Evolutionary conservation across 192 early-diverging fungal species (phyloP), one percentile per base, ranked within the genome.

Genomic region (Jimgerdemannia lactiflua): DNA sequence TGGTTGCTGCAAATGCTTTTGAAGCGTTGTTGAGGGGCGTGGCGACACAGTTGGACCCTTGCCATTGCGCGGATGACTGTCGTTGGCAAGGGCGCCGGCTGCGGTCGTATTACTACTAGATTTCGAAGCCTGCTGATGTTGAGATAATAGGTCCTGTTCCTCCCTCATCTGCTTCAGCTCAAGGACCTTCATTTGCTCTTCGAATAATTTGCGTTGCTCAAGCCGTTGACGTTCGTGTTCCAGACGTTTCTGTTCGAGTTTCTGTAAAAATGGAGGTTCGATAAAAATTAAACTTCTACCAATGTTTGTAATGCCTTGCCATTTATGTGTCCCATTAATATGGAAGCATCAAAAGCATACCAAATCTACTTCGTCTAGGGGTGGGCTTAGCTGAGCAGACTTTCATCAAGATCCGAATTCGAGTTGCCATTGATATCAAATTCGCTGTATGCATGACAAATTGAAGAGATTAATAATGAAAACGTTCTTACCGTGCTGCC

Each of bases 151-250:
- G 4, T 82, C 86, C 70, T 80, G 77, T 40, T 87, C 83, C 74
- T 87, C 86, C 71, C 77, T 75, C 10, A 78, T 63, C 43, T 87
- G 86, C 67, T 82, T 83, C 67, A 83, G 74, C 42, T 87, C 82
- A 67, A 87, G 67, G 4, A 80, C 82, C 20, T 85, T 84, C 83
- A 87, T 86, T 8, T 84, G 81, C 11, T 83, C 71, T 43, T 87
- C 86, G 77, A 85, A 87, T 29, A 81, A 71, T 65, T 83, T 70
- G 1, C 79, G 74, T 70, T 83, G 79, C 69, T 79, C 72, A 6
- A 77, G 73, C 43, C 83, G 83, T 67, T 85, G 81, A 39, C 80
- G 77, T 67, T 84, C 83, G 40, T 85, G 78, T 44, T 87, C 85
- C 65, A 81, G 43, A 14, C 80, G 74, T 73, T 86, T 84, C 69